Conservation (phyloP, 2,329 filamentous ascomycete genomes). For the Colletotrichum musae region DNA sequence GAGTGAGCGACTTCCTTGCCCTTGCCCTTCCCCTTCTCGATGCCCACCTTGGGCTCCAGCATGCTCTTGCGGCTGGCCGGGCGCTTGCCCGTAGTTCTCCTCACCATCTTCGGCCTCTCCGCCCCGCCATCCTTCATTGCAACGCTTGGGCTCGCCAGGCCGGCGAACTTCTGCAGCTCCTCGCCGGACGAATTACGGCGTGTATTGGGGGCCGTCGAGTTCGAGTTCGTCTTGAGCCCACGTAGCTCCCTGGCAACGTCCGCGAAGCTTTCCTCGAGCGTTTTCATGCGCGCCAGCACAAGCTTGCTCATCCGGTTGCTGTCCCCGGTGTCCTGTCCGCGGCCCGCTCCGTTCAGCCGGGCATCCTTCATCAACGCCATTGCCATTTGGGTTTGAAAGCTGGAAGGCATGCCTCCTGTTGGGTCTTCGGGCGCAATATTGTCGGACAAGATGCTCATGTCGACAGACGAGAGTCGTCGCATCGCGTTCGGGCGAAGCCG, state of each 20-base stretch:
- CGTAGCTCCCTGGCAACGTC: constrained; percentile 89
- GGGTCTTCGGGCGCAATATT: constrained; percentile 74
- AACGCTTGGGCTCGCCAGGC: constrained; percentile 50
- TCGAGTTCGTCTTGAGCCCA: constrained; percentile 65
- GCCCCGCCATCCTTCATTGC: constrained; percentile 47
- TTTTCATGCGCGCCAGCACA: constrained; percentile 92
- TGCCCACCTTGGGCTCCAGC: constrained; percentile 56
- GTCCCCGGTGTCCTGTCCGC: constrained; percentile 56
- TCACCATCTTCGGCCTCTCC: constrained; percentile 47
- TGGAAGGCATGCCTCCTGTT: constrained; percentile 76
- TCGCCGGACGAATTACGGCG: constrained; percentile 67
- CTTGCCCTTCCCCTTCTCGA: constrained; percentile 59
- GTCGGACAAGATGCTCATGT: constrained; percentile 82
- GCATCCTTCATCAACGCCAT: constrained; percentile 74
- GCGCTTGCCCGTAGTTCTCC: constrained; percentile 48
- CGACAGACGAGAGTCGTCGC: constrained; percentile 73
- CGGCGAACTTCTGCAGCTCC: constrained; percentile 46
- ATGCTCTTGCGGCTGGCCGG: constrained; percentile 59
- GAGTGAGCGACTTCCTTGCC: constrained; percentile 61
- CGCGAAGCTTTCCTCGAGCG: constrained; percentile 89
- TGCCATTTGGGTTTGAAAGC: constrained; percentile 86
- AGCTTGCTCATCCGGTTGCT: constrained; percentile 82
- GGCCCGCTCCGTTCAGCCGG: constrained; percentile 63
- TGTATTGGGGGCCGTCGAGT: constrained; percentile 62
- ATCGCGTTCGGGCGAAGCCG: constrained; percentile 54